Evolutionary conservation across 495 filamentous ascomycete species (phyloP).

Genomic region (Chaetomium cochliodes): DNA sequence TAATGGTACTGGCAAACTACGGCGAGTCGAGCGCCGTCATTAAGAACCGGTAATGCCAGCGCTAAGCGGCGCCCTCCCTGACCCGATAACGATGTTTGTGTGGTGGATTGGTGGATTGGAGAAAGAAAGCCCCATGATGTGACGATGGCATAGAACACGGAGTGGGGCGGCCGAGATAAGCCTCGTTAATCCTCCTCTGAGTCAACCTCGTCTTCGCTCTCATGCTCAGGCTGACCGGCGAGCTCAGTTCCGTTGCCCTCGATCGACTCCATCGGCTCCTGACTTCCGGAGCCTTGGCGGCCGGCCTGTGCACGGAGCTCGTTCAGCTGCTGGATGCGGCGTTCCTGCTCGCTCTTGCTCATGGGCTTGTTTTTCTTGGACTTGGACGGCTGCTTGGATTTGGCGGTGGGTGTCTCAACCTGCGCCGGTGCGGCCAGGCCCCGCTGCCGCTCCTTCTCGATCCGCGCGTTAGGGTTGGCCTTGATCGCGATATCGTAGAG

Average conservation of each 20-base stretch:
- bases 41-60: not conserved
- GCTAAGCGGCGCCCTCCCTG: not conserved
- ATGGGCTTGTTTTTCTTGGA: slow-evolving; percentile 99
- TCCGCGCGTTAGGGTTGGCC: slow-evolving; percentile 54
- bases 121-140: no score
- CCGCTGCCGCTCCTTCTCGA: slow-evolving; percentile 39
- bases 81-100: not conserved
- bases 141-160: no score
- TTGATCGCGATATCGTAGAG: slow-evolving; percentile 75
- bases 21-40: not conserved
- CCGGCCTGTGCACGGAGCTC: slow-evolving; percentile 52
- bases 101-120: no score
- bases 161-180: not conserved
- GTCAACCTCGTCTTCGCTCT: slow-evolving; percentile 40
- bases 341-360: slow-evolving; percentile 91
- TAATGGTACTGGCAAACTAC: not conserved
- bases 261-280: slow-evolving; percentile 47
- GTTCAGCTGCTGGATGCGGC: slow-evolving; percentile 76
- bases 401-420: slow-evolving; percentile 39
- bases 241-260: slow-evolving; percentile 36
- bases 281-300: slow-evolving; percentile 47
- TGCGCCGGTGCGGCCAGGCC: slow-evolving; percentile 32
- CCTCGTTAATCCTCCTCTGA: slow-evolving; percentile 39
- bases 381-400: slow-evolving; percentile 55
- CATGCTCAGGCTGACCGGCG: slow-evolving; percentile 21